phyloP scores from a whole-genome alignment of 768 basidiomycete genomes.

The Trametes cinnabarina region DNA sequence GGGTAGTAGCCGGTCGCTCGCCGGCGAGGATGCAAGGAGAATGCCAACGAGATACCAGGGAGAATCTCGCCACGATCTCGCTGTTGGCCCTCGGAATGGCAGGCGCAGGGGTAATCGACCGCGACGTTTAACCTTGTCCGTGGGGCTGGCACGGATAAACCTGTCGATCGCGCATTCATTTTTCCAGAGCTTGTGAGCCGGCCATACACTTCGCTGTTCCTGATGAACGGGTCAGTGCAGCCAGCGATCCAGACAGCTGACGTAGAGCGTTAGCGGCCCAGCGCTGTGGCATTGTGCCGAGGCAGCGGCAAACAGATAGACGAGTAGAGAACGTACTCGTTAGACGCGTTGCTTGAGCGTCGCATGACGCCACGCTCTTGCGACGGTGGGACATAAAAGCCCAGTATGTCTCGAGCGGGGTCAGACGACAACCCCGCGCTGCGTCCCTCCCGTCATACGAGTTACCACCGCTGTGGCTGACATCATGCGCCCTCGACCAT shows the following conservation, averaged over 20 bases:
- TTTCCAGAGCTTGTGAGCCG: too few species aligned
- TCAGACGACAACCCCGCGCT: slow-evolving; percentile 13
- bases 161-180: slow-evolving; percentile 14
- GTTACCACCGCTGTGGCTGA: neutral
- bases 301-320: slow-evolving; percentile 3
- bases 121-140: slow-evolving; percentile 28
- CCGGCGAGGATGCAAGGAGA: slow-evolving; percentile 1
- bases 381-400: slow-evolving; percentile 27
- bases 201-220: neutral
- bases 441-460: slow-evolving; percentile 9
- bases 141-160: slow-evolving; percentile 26
- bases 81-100: slow-evolving; percentile 12
- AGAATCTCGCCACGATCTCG: slow-evolving; percentile 29
- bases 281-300: neutral
- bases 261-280: neutral
- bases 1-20: neutral
- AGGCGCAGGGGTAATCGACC: slow-evolving; percentile 13
- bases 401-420: slow-evolving; percentile 14
- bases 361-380: slow-evolving; percentile 15
- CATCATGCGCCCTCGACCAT: neutral
- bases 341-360: slow-evolving; percentile 1
- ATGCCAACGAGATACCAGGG: slow-evolving; percentile 14
- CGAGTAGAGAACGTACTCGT: slow-evolving; percentile 4
- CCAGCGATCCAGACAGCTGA: slow-evolving; percentile 1
- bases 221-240: slow-evolving; percentile 16